Evolutionary conservation across 108 stramenopile species (phyloP).

Genomic region (Skeletonema potamos): DNA sequence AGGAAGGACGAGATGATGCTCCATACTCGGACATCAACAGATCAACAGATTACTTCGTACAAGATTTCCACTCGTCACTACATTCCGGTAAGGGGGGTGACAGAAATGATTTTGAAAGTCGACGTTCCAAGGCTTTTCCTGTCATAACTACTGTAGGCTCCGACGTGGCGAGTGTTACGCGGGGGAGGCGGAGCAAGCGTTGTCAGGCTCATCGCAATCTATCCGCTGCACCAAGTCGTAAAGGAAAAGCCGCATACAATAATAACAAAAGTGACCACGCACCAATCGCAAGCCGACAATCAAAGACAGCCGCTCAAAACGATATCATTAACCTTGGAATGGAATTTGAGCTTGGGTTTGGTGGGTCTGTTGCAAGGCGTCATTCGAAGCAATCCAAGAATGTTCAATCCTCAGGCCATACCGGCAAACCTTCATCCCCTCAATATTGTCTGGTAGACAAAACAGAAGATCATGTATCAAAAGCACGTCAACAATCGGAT

Average conservation of each 20-base stretch:
- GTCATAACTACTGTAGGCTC: neutral
- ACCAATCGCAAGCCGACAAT: neutral
- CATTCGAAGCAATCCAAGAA: neutral
- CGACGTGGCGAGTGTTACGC: no score
- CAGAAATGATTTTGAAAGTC: neutral
- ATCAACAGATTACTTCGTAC: no score
- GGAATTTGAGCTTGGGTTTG: neutral
- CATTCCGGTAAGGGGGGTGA: no score
- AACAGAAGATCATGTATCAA: no score
- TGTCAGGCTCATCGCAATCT: neutral
- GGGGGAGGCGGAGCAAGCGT: neutral
- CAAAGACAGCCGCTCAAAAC: neutral
- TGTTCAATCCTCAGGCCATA: neutral
- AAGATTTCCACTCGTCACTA: no score
- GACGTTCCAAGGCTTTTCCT: neutral
- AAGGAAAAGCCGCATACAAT: neutral
- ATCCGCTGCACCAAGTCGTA: neutral
- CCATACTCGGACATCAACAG: neutral
- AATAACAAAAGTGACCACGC: neutral
- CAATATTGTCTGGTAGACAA: neutral
- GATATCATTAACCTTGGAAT: neutral
- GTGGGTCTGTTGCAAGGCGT: neutral
- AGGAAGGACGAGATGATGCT: neutral
- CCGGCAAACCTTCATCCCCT: neutral
- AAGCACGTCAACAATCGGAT: neutral